Conservation (phyloP, 768 basidiomycete species). For the Pisolithus orientalis region DNA sequence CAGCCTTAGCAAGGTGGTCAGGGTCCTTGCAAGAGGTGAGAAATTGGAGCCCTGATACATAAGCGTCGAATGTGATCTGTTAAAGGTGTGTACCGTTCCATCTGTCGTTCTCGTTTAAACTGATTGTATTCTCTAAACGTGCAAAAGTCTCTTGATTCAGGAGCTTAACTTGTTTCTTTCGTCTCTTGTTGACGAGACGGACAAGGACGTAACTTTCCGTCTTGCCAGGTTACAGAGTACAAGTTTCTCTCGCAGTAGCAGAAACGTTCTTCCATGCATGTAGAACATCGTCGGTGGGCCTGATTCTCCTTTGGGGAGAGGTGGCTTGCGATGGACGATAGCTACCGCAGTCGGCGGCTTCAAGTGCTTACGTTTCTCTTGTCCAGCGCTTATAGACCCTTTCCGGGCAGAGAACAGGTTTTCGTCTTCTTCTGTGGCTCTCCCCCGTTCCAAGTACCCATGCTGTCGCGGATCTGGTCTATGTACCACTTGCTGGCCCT, state of each 20-base stretch:
- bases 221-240: constrained; percentile 1
- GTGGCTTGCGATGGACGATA: background rate
- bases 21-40: constrained; percentile 80
- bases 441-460: background rate
- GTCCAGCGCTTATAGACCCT: background rate
- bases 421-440: background rate
- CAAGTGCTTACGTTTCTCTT: background rate
- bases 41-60: constrained; percentile 59
- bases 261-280: background rate
- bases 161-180: background rate
- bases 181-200: background rate
- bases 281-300: background rate
- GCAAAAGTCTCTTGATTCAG: background rate
- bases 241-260: background rate
- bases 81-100: constrained; percentile 6
- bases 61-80: background rate
- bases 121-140: background rate
- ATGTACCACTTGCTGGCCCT: background rate
- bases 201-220: background rate
- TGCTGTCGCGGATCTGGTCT: background rate
- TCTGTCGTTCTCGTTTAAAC: background rate
- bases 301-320: background rate
- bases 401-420: background rate
- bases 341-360: background rate
- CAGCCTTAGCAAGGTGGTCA: constrained; percentile 68